Evolutionary conservation across 2,329 filamentous ascomycete species (phyloP).

Genomic region (Diaporthe nobilis): DNA sequence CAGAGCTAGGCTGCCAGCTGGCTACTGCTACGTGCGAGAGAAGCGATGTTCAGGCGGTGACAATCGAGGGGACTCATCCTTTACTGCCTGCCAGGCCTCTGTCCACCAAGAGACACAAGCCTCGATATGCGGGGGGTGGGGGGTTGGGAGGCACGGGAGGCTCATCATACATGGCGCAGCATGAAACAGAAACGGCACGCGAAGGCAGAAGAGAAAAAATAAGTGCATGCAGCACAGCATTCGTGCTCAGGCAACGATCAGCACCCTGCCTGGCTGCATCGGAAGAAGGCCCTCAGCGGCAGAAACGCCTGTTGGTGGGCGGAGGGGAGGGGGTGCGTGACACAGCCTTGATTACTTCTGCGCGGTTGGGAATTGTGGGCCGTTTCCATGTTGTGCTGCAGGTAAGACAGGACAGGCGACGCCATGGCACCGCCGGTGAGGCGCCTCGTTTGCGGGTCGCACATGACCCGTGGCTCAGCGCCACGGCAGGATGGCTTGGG

Average conservation of each 20-base stretch:
- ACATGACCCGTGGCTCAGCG: constrained; percentile 16
- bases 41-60: background rate
- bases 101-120: background rate
- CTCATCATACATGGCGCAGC: constrained; percentile 21
- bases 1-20: constrained; percentile 18
- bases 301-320: background rate
- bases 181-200: constrained; percentile 15
- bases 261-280: background rate
- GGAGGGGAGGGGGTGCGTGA: background rate
- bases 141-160: constrained; percentile 6
- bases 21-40: constrained; percentile 6
- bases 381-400: background rate
- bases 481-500: constrained; percentile 16
- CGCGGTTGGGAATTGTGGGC: background rate
- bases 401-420: constrained; percentile 6
- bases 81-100: background rate
- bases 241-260: constrained; percentile 5
- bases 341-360: constrained; percentile 8
- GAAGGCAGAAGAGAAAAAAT: background rate
- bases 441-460: background rate
- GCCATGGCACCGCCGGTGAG: constrained; percentile 23
- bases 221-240: constrained; percentile 1
- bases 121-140: constrained; percentile 1
- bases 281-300: background rate
- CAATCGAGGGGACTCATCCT: background rate